Conservation (phyloP, 352 stramenopile genomes). For the Phytophthora capsici region DNA sequence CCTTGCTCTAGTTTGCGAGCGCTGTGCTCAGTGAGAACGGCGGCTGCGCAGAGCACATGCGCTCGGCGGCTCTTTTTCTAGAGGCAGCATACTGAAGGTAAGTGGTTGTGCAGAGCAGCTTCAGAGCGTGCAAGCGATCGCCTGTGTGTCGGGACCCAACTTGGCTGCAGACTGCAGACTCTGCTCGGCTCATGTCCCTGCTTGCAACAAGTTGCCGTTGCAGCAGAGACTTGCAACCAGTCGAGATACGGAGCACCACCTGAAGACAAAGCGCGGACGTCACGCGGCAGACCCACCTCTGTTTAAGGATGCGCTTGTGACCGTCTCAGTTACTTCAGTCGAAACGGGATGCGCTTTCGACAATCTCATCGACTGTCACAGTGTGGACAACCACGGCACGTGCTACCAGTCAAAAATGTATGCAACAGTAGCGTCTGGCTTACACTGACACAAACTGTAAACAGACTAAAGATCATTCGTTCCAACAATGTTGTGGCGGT, state of each 20-base stretch:
- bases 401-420: neutral
- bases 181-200: slow-evolving; percentile 29
- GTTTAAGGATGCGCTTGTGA: slow-evolving; percentile 30
- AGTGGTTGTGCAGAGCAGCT: slow-evolving; percentile 2
- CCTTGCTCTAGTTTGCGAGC: neutral
- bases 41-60: slow-evolving; percentile 21
- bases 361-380: slow-evolving; percentile 26
- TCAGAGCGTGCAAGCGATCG: neutral
- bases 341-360: slow-evolving; percentile 11
- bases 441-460: too few species aligned
- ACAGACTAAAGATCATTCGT: too few species aligned
- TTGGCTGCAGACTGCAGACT: slow-evolving; percentile 13
- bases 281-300: slow-evolving; percentile 3
- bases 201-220: slow-evolving; percentile 34
- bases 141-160: slow-evolving; percentile 2
- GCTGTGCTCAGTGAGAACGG: slow-evolving; percentile 21
- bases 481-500: too few species aligned
- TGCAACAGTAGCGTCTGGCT: too few species aligned
- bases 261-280: slow-evolving; percentile 14
- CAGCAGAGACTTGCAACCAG: slow-evolving; percentile 21
- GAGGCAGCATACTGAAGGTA: slow-evolving; percentile 19
- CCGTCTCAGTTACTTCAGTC: slow-evolving; percentile 20
- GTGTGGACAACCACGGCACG: neutral
- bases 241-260: slow-evolving; percentile 37
- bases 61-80: slow-evolving; percentile 23